These are phyloP conservation scores for Coniophora puteana DNA, from an alignment of 1,284 basidiomycete species.

Conservation along the genomic window DNA sequence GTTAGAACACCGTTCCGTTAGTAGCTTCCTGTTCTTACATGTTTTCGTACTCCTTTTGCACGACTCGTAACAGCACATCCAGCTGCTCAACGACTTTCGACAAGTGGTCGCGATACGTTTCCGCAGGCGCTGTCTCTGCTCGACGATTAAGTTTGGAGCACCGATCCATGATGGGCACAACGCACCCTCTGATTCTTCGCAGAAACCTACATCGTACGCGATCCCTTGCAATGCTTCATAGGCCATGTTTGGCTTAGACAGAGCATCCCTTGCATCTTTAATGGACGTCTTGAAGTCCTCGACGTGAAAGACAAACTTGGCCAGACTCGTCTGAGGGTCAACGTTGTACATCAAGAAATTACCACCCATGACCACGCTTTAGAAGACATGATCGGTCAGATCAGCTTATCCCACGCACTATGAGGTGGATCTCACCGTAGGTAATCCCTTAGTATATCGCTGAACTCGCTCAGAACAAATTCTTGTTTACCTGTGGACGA, in stretches of 20 bases:
- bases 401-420: too few species aligned
- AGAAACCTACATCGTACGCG: too few species aligned
- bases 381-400: neutral
- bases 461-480: slow-evolving; percentile 9
- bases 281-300: neutral
- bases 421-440: too few species aligned
- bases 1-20: too few species aligned
- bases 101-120: slow-evolving; percentile 6
- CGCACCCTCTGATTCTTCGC: too few species aligned
- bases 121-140: too few species aligned
- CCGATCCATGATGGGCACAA: too few species aligned
- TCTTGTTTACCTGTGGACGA: slow-evolving; percentile 5
- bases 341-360: slow-evolving; percentile 7
- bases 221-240: too few species aligned
- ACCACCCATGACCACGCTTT: neutral
- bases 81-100: slow-evolving; percentile 5
- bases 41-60: slow-evolving; percentile 9
- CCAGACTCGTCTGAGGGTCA: slow-evolving; percentile 1
- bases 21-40: slow-evolving; percentile 3
- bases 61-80: slow-evolving; percentile 3
- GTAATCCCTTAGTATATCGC: slow-evolving; percentile 2
- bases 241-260: slow-evolving; percentile 1
- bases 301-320: slow-evolving; percentile 1
- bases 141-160: too few species aligned
- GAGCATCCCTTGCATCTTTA: neutral